phyloP scores from a whole-genome alignment of 2,329 filamentous ascomycete genomes.

The Penicillium sclerotiorum region DNA sequence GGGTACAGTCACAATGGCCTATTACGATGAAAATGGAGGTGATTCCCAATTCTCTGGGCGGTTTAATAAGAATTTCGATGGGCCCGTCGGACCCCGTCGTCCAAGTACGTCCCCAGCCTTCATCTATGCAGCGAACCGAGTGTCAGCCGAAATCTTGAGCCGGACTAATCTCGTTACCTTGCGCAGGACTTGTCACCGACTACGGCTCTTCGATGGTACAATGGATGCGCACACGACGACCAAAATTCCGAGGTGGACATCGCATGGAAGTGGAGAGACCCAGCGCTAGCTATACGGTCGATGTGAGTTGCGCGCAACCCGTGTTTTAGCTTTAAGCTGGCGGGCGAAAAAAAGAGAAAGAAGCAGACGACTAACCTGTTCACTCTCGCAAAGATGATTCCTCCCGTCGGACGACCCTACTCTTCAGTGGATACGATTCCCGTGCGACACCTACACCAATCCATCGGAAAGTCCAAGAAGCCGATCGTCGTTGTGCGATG shows the following conservation, averaged over 20 bases:
- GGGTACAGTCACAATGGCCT: conserved; percentile 36
- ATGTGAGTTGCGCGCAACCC: conserved; percentile 61
- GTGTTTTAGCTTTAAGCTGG: not conserved
- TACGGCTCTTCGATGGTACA: conserved; percentile 88
- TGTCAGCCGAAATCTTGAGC: conserved; percentile 1
- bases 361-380: conserved; percentile 14
- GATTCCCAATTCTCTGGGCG: conserved; percentile 36
- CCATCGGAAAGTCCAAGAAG: conserved; percentile 96
- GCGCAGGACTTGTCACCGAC: conserved; percentile 81
- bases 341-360: not conserved
- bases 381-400: conserved; percentile 69
- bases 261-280: conserved; percentile 79
- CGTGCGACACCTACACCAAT: conserved; percentile 95
- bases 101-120: conserved; percentile 36
- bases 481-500: conserved; percentile 96
- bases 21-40: conserved; percentile 42
- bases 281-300: conserved; percentile 84
- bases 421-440: conserved; percentile 85
- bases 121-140: not conserved
- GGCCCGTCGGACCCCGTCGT: conserved; percentile 41
- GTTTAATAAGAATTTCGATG: conserved; percentile 36
- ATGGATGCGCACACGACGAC: conserved; percentile 83
- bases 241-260: conserved; percentile 72
- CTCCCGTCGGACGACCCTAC: conserved; percentile 73
- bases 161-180: conserved; percentile 17